Percentiles rank a stretch among this genome's conserved stretches.
phyloP scores from a whole-genome alignment of 2,329 filamentous ascomycete species.

The Pseudogymnoascus sp. region DNA sequence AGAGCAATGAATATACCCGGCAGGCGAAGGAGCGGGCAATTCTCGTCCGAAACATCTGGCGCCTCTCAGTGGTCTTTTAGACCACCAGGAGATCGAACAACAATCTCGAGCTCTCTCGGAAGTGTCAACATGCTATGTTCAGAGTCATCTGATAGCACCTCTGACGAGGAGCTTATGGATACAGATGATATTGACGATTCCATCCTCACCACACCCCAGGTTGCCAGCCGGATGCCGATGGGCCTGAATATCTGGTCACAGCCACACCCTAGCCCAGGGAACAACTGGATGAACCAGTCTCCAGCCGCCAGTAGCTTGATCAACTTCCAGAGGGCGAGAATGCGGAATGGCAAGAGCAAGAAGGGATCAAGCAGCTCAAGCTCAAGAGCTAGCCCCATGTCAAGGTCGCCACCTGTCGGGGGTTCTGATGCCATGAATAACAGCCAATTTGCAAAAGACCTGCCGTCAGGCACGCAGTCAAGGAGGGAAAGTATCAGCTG shows the following conservation, averaged over 20 bases:
- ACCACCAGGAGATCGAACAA: constrained; percentile 58
- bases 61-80: constrained; percentile 63
- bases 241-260: constrained; percentile 20
- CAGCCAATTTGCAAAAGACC: constrained; percentile 46
- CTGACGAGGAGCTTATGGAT: constrained; percentile 63
- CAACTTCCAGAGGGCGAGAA: constrained; percentile 61
- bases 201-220: constrained; percentile 76
- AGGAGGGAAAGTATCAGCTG: constrained; percentile 83
- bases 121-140: constrained; percentile 57
- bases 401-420: constrained; percentile 64
- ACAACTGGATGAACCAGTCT: constrained; percentile 58
- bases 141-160: constrained; percentile 66
- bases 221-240: constrained; percentile 48
- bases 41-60: constrained; percentile 31
- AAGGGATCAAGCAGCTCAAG: constrained; percentile 63
- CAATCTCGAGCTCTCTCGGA: constrained; percentile 61
- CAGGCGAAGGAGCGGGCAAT: constrained; percentile 38
- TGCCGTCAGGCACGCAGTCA: constrained; percentile 41
- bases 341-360: constrained; percentile 51
- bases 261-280: constrained; percentile 40
- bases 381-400: constrained; percentile 59
- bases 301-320: constrained; percentile 67
- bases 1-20: constrained; percentile 57
- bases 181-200: constrained; percentile 67
- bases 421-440: constrained; percentile 22